A percentile compares a stretch with the other conserved stretches of the same genome.
These are phyloP conservation scores for Grammothele lineata DNA, from an alignment of 768 basidiomycete genomes.

Conservation along the genomic window DNA sequence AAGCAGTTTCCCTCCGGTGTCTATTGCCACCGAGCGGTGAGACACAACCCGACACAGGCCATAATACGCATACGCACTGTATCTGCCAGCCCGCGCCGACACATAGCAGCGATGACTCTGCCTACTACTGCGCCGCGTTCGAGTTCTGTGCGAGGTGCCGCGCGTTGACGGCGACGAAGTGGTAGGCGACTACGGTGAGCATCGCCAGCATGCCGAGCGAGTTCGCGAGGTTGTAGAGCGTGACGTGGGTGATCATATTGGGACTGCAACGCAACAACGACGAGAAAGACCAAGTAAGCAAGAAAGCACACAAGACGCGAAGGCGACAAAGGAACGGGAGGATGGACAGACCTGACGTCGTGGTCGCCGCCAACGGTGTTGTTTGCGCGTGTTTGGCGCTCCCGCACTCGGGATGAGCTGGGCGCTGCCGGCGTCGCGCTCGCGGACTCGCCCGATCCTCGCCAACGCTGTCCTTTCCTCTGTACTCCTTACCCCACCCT, in stretches of 20 bases:
- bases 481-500: slow-evolving; percentile 4
- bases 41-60: too few species aligned
- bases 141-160: slow-evolving; percentile 32
- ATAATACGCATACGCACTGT: too few species aligned
- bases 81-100: too few species aligned
- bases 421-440: slow-evolving; percentile 2
- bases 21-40: too few species aligned
- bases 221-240: slow-evolving; percentile 80
- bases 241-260: slow-evolving; percentile 75
- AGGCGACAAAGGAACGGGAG: background rate
- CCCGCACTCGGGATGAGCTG: slow-evolving; percentile 10
- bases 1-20: too few species aligned
- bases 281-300: background rate
- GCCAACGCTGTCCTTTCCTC: slow-evolving; percentile 1
- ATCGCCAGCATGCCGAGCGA: slow-evolving; percentile 81
- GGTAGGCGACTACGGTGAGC: slow-evolving; percentile 84
- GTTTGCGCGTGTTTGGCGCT: slow-evolving; percentile 16
- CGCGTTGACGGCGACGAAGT: slow-evolving; percentile 85
- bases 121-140: background rate
- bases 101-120: too few species aligned
- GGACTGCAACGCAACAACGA: background rate
- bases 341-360: slow-evolving; percentile 14
- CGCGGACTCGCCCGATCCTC: slow-evolving; percentile 12
- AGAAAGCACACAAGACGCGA: too few species aligned
- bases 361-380: slow-evolving; percentile 14